Conservation (phyloP, 2,329 filamentous ascomycete genomes). For the Exophiala sp. region DNA sequence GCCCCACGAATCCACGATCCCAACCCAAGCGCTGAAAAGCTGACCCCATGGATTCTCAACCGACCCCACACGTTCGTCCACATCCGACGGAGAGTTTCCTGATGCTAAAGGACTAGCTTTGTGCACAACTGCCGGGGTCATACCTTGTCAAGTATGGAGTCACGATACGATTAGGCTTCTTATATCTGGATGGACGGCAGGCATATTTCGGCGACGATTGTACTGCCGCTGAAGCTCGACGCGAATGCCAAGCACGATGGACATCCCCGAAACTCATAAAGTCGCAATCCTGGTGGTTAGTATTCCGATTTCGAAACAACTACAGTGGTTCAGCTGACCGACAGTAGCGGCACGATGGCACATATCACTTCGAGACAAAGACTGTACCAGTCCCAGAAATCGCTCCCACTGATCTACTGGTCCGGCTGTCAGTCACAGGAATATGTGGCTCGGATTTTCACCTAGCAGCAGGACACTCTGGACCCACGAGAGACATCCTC, state of each 20-base stretch:
- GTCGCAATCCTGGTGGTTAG: constrained; percentile 11
- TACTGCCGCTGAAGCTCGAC: too few species aligned
- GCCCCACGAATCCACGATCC: too few species aligned
- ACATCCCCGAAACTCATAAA: constrained; percentile 8
- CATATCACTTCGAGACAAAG: constrained; percentile 14
- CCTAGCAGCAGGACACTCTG: constrained; percentile 42
- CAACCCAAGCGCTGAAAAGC: too few species aligned
- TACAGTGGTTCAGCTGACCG: neutral
- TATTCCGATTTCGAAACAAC: neutral
- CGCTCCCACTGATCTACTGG: constrained; percentile 49
- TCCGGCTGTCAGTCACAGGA: constrained; percentile 56
- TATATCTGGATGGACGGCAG: too few species aligned
- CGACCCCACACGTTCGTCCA: too few species aligned
- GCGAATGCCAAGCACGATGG: neutral
- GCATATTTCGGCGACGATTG: too few species aligned
- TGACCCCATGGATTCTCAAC: too few species aligned
- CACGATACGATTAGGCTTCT: too few species aligned
- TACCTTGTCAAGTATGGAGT: too few species aligned
- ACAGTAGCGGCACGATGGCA: constrained; percentile 8
- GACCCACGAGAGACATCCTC: constrained; percentile 40
- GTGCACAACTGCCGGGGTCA: constrained; percentile 5
- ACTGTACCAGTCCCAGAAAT: constrained; percentile 29
- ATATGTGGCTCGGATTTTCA: constrained; percentile 59
- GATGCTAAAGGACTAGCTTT: too few species aligned
- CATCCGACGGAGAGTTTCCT: too few species aligned